Evolutionary conservation across 2,329 filamentous ascomycete genomes (phyloP), one percentile per base, ranked within the genome.

Genomic region (Penicillium sp.): DNA sequence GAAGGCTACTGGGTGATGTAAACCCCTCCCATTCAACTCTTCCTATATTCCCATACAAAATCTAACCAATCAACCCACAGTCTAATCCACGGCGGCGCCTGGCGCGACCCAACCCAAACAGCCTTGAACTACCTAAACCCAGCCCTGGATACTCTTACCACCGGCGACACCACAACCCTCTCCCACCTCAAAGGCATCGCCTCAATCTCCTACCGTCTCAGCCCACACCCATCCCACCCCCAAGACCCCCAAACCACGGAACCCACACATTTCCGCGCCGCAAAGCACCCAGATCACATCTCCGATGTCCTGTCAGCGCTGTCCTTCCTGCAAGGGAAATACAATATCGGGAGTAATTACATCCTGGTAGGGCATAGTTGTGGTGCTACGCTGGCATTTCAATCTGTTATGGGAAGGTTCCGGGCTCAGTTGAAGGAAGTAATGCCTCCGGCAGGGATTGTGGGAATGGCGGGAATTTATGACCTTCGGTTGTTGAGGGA

Each of bases 31-130:
- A 32, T 43, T 43, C 13, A 13, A n/a, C n/a, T n/a, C n/a, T n/a
- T n/a, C n/a, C n/a, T n/a, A n/a, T n/a, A n/a, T n/a, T n/a, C n/a
- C n/a, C n/a, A n/a, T n/a, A n/a, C n/a, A n/a, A n/a, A n/a, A n/a
- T n/a, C n/a, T n/a, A n/a, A n/a, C n/a, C 35, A 45, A 28, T 22
- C 24, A n/a, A 28, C 26, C 13, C 28, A 15, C 44, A 71, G 69
- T 46, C 74, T 71, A 52, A 72, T 76, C 50, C 74, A 76, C 56
- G 74, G 74, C 39, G 74, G 74, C 46, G 74, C 72, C 57, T 76
- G 74, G 69, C 68, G 74, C 38, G 74, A 76, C 52, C 72, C 73
- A 44, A 61, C n/a, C n/a, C n/a, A n/a, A n/a, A n/a, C n/a, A n/a
- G n/a, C n/a, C n/a, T n/a, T n/a, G n/a, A n/a, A n/a, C n/a, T n/a